Evolutionary conservation across 805 yeast species (phyloP), one percentile per base, ranked within the genome.

Genomic region (Yarrowia hollandica): DNA sequence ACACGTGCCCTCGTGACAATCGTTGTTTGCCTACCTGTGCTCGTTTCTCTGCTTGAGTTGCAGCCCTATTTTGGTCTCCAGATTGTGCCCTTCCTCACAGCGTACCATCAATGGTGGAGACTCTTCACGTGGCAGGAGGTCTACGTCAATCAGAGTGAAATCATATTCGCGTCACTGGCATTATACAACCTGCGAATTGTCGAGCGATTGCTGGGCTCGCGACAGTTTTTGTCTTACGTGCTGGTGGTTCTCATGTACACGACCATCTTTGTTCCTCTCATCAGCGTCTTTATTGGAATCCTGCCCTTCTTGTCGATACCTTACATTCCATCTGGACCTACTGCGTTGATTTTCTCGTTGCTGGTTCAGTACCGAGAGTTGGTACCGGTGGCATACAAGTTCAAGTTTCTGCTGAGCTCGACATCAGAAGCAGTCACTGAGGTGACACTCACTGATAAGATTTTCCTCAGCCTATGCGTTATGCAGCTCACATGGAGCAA

Each of bases 341-440:
- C 71, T 2, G 66, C 69, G 2, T 52, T 74, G 2, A 22, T 75
- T 4, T 72, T 73, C 61, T 72, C 74, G 2, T 57, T 75, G 11
- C 60, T 75, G 33, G 74, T 69, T 10, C 70, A 72, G 31, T 75
- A 74, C 60, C 68, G 71, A 50, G 70, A 69, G 25, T 63, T 70
- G 60, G 71, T 76, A n/a, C 79, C 79, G 3, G 69, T 72, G 3
- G 71, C 72, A 34, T 76, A 76, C 67, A 67, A 67, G 60, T 74
- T 75, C 65, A 73, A 74, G 52, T 56, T 65, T 61, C 39, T 48
- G 39, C 14, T 48, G 39, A 22, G 30, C 30, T 59, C 65, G 38
- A 65, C 66, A 7, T 59, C 61, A 6, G 59, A 61, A 30, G 59
- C 59, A 10, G 44, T 59, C 7, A 25, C 64, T 7, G 63, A 60